A percentile compares a stretch with the other conserved stretches of the same genome.
These are phyloP conservation scores for Tympanopsis confertula DNA, from an alignment of 2,329 filamentous ascomycete genomes.

Conservation along the genomic window DNA sequence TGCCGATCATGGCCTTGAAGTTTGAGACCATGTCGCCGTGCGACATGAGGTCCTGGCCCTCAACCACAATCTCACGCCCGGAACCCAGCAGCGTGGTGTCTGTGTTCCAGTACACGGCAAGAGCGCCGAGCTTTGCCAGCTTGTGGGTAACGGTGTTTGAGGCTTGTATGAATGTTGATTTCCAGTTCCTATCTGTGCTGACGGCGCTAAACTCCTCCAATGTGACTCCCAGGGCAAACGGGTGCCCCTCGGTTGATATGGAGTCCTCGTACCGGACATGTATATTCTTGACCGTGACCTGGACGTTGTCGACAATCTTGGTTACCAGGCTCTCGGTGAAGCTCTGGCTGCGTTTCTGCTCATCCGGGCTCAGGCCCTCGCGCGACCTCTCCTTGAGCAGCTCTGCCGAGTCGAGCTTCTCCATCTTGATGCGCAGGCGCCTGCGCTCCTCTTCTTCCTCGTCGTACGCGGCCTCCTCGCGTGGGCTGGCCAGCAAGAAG, in stretches of 20 bases:
- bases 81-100: slow-evolving; percentile 75
- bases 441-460: slow-evolving; percentile 82
- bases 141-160: slow-evolving; percentile 79
- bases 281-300: slow-evolving; percentile 96
- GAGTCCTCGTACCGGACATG: slow-evolving; percentile 97
- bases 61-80: slow-evolving; percentile 59
- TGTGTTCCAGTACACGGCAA: slow-evolving; percentile 97
- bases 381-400: slow-evolving; percentile 81
- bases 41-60: slow-evolving; percentile 36
- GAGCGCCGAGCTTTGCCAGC: slow-evolving; percentile 74
- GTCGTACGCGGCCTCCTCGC: slow-evolving; percentile 88
- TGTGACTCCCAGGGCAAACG: slow-evolving; percentile 84
- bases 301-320: slow-evolving; percentile 95
- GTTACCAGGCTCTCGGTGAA: slow-evolving; percentile 91
- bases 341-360: slow-evolving; percentile 94
- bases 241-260: slow-evolving; percentile 85
- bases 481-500: slow-evolving; percentile 85
- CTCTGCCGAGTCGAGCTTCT: slow-evolving; percentile 94
- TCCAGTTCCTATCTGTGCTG: slow-evolving; percentile 90
- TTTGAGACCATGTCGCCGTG: slow-evolving; percentile 68
- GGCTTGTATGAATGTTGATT: slow-evolving; percentile 88
- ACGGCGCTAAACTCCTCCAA: slow-evolving; percentile 94
- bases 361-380: slow-evolving; percentile 88
- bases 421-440: slow-evolving; percentile 89
- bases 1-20: slow-evolving; percentile 69